These are phyloP conservation scores for Crepidotus variabilis DNA, from an alignment of 768 basidiomycete species.

Conservation along the genomic window DNA sequence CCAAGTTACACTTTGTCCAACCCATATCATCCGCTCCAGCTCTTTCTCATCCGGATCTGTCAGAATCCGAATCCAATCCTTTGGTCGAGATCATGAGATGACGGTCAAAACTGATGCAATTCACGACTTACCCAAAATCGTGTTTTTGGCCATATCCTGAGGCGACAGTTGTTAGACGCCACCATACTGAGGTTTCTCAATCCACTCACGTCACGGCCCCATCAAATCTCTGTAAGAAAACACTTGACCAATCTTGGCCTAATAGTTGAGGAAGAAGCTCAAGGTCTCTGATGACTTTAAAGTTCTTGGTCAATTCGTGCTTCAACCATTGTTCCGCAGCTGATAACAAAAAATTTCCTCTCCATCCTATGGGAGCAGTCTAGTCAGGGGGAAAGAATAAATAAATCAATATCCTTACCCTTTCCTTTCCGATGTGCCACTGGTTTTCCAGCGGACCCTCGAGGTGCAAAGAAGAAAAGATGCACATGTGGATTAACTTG, in stretches of 20 bases:
- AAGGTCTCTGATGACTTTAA: slow-evolving; percentile 95
- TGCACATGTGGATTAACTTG: slow-evolving; percentile 94
- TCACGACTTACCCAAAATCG: slow-evolving; percentile 54
- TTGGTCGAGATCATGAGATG: not conserved
- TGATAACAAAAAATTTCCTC: slow-evolving; percentile 90
- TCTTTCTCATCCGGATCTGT: slow-evolving; percentile 81
- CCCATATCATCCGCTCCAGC: slow-evolving; percentile 80
- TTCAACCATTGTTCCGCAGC: slow-evolving; percentile 95
- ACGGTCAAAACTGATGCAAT: not conserved
- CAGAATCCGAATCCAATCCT: slow-evolving; percentile 85
- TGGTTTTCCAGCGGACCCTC: slow-evolving; percentile 87
- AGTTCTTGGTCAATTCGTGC: slow-evolving; percentile 94
- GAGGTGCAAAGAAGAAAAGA: slow-evolving; percentile 90
- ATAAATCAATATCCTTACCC: slow-evolving; percentile 38
- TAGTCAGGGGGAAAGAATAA: slow-evolving; percentile 13
- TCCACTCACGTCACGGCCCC: slow-evolving; percentile 75
- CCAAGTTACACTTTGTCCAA: slow-evolving; percentile 93
- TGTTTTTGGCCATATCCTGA: slow-evolving; percentile 82
- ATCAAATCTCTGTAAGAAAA: slow-evolving; percentile 93
- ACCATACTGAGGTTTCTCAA: not conserved
- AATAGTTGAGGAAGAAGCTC: slow-evolving; percentile 92
- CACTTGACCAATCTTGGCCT: slow-evolving; percentile 94
- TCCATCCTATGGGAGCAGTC: slow-evolving; percentile 58
- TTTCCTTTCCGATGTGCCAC: slow-evolving; percentile 93
- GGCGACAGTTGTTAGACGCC: slow-evolving; percentile 3